These are phyloP conservation scores for Pyrenula massariospora DNA, from an alignment of 495 filamentous ascomycete genomes.

Conservation along the genomic window DNA sequence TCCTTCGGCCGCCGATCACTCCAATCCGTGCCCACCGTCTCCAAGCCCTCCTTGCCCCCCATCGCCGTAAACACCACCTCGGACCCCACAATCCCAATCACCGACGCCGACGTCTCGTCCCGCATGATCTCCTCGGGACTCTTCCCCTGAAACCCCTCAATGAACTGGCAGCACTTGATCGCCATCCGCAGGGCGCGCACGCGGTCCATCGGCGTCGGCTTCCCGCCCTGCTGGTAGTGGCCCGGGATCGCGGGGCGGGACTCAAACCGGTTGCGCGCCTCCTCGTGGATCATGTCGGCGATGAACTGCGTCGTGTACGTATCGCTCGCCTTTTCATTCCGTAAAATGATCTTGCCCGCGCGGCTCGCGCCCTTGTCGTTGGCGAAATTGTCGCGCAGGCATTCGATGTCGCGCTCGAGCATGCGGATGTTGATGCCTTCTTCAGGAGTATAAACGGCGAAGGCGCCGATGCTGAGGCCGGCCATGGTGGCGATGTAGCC, in stretches of 20 bases:
- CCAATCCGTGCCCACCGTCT: slow-evolving; percentile 89
- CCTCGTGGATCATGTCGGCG: slow-evolving; percentile 88
- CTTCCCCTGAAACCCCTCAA: slow-evolving; percentile 64
- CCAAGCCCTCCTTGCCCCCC: slow-evolving; percentile 47
- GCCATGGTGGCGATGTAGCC: slow-evolving; percentile 91
- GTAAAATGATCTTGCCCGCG: slow-evolving; percentile 85
- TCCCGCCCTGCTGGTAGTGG: slow-evolving; percentile 93
- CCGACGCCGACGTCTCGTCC: slow-evolving; percentile 57
- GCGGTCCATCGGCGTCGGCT: slow-evolving; percentile 90
- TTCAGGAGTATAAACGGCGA: slow-evolving; percentile 96
- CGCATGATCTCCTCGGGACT: slow-evolving; percentile 54
- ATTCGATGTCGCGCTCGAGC: slow-evolving; percentile 82
- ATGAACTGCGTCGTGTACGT: slow-evolving; percentile 90
- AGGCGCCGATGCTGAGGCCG: slow-evolving; percentile 77
- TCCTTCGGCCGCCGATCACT: slow-evolving; percentile 68
- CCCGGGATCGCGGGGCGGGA: slow-evolving; percentile 88
- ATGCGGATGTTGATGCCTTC: slow-evolving; percentile 91
- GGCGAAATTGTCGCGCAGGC: slow-evolving; percentile 74
- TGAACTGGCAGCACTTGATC: slow-evolving; percentile 79
- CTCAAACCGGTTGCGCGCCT: slow-evolving; percentile 86
- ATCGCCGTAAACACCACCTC: slow-evolving; percentile 78
- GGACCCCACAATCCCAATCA: slow-evolving; percentile 89
- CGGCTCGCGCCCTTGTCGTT: slow-evolving; percentile 82
- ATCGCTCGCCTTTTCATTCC: slow-evolving; percentile 83
- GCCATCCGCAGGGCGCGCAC: slow-evolving; percentile 84